phyloP scores from a whole-genome alignment of 768 basidiomycete genomes.

The Coprinopsis cinerea region DNA sequence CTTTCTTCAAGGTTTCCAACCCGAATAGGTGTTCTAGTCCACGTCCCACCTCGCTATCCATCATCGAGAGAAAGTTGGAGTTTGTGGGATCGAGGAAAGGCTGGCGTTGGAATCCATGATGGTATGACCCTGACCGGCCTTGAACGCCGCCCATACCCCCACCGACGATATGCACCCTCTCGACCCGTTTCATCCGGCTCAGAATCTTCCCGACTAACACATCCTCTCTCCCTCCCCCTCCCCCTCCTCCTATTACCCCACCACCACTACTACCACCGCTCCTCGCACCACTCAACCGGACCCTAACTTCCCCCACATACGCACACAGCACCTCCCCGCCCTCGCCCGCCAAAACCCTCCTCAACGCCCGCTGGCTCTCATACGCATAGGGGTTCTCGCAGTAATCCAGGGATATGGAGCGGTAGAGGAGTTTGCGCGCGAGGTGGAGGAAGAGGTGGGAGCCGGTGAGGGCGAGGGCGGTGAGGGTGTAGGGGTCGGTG shows the following conservation, averaged over 20 bases:
- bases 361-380: conserved; percentile 4
- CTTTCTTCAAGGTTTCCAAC: conserved; percentile 1
- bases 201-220: too few species aligned
- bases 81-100: neutral
- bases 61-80: neutral
- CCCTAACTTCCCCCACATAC: neutral
- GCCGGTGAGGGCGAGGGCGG: neutral
- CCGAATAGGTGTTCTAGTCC: conserved; percentile 1
- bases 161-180: too few species aligned
- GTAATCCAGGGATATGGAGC: conserved; percentile 8
- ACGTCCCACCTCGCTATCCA: neutral
- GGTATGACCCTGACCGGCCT: too few species aligned
- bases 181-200: too few species aligned
- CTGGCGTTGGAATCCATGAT: too few species aligned
- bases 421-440: conserved; percentile 7
- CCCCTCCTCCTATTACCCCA: too few species aligned
- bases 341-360: neutral
- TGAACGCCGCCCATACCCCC: too few species aligned
- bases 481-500: conserved; percentile 1
- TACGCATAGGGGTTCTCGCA: conserved; percentile 11
- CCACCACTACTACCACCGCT: too few species aligned
- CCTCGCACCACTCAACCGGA: too few species aligned
- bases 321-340: neutral
- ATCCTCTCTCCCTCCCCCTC: too few species aligned
- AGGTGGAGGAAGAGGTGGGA: conserved; percentile 5